phyloP scores from a whole-genome alignment of 2,329 filamentous ascomycete species.

The Alternaria conjuncta region DNA sequence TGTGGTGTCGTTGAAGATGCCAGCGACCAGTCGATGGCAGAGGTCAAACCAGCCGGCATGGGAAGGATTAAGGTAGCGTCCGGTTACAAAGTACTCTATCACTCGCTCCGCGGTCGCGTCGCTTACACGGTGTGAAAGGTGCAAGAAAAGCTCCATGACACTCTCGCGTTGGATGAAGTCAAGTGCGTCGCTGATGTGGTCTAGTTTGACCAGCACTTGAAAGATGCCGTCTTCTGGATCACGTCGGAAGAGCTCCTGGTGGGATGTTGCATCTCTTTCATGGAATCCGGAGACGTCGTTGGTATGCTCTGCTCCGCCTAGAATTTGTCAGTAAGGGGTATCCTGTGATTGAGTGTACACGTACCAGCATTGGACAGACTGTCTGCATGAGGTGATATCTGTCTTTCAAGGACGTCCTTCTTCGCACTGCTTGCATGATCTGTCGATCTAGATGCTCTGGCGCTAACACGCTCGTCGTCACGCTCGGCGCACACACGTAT shows the following conservation, averaged over 20 bases:
- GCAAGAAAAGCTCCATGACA: conserved; percentile 70
- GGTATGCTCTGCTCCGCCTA: conserved; percentile 15
- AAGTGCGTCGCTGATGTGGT: conserved; percentile 36
- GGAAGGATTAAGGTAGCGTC: conserved; percentile 74
- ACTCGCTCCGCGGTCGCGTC: conserved; percentile 69
- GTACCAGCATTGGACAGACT: conserved; percentile 14
- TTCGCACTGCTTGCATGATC: conserved; percentile 52
- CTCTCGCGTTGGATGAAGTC: conserved; percentile 70
- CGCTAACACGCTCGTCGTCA: conserved; percentile 33
- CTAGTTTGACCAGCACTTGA: conserved; percentile 37
- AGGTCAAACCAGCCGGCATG: conserved; percentile 72
- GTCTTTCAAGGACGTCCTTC: conserved; percentile 39
- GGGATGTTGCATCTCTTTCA: conserved; percentile 7
- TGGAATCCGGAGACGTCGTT: conserved; percentile 25
- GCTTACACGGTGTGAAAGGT: conserved; percentile 66
- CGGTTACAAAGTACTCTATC: conserved; percentile 71
- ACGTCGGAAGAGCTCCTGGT: conserved; percentile 18
- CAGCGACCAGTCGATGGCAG: conserved; percentile 64
- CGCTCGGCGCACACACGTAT: conserved; percentile 60
- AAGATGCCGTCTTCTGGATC: conserved; percentile 33
- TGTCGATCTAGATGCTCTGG: conserved; percentile 12
- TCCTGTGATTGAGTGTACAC: background rate
- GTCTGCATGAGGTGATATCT: conserved; percentile 11
- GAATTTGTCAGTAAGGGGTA: conserved; percentile 2
- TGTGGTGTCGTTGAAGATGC: conserved; percentile 67